Evolutionary conservation across 192 early-diverging fungal genomes (phyloP).

Genomic region (Podila clonocystis): DNA sequence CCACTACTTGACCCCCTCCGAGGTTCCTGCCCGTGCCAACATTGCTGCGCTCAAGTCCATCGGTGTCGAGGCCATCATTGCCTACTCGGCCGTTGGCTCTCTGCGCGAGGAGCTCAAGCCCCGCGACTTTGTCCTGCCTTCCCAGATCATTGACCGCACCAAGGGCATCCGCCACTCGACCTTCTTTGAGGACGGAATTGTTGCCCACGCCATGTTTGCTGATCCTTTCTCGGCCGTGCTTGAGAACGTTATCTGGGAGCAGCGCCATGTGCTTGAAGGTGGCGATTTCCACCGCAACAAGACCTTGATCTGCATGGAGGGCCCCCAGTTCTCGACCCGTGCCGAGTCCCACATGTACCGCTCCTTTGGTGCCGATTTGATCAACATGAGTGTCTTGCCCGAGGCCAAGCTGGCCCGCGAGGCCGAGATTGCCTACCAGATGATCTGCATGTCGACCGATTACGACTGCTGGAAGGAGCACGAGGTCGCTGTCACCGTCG

Average conservation of each 20-base stretch:
- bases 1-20: constrained; percentile 86
- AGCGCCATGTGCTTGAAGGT: constrained; percentile 52
- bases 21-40: constrained; percentile 96
- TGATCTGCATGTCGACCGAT: constrained; percentile 99
- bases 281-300: constrained; percentile 82
- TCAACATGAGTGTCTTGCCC: constrained; percentile 98
- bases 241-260: constrained; percentile 74
- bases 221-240: constrained; percentile 90
- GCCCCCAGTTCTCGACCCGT: constrained; percentile 96
- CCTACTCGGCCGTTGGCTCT: constrained; percentile 97
- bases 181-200: constrained; percentile 93
- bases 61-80: constrained; percentile 92
- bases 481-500: constrained; percentile 86
- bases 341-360: constrained; percentile 98
- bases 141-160: constrained; percentile 97
- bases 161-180: constrained; percentile 94
- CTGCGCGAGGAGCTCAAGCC: constrained; percentile 94
- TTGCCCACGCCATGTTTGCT: constrained; percentile 92
- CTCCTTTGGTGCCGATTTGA: constrained; percentile 89
- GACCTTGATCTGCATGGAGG: constrained; percentile 98
- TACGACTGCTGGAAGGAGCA: constrained; percentile 92
- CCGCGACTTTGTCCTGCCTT: constrained; percentile 93
- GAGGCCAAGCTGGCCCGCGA: constrained; percentile 98
- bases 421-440: constrained; percentile 98
- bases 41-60: constrained; percentile 97